Conservation (phyloP, 352 stramenopile species). For the Pythium volutum region DNA sequence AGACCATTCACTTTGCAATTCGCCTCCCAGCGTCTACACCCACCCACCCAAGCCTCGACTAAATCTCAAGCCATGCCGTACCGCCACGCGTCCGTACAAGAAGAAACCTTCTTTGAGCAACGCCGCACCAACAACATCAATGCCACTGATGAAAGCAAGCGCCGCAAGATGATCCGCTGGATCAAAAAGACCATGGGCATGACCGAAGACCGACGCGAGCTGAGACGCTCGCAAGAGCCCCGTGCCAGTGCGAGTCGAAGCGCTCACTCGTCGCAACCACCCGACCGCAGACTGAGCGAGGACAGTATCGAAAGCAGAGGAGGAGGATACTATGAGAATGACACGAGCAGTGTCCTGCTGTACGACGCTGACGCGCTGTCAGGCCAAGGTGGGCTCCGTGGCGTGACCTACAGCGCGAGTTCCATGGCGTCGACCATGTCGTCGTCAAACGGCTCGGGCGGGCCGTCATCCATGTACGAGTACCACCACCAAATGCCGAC, state of each 20-base stretch:
- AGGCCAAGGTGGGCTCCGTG: neutral
- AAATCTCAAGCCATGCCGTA: neutral
- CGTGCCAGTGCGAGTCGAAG: neutral
- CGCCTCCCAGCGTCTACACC: neutral
- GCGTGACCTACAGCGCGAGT: neutral
- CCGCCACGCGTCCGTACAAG: neutral
- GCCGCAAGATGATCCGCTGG: constrained; percentile 30
- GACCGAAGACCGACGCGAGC: constrained; percentile 15
- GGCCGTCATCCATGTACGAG: constrained; percentile 16
- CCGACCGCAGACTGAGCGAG: constrained; percentile 10
- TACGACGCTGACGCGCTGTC: neutral
- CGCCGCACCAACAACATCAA: constrained; percentile 9
- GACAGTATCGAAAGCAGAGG: constrained; percentile 7
- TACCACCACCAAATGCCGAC: constrained; percentile 24
- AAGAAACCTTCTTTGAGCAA: constrained; percentile 10
- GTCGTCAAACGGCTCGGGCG: neutral
- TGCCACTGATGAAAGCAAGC: constrained; percentile 18
- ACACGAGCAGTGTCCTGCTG: neutral
- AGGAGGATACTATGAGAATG: neutral
- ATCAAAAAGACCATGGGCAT: constrained; percentile 30
- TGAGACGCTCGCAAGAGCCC: constrained; percentile 1
- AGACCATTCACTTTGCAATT: neutral
- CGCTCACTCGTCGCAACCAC: neutral
- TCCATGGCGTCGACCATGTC: constrained; percentile 7
- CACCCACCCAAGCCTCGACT: neutral